Conservation (phyloP, 225 moss, liverwort and hornwort genomes). For the Pseudoscleropodium purum region DNA sequence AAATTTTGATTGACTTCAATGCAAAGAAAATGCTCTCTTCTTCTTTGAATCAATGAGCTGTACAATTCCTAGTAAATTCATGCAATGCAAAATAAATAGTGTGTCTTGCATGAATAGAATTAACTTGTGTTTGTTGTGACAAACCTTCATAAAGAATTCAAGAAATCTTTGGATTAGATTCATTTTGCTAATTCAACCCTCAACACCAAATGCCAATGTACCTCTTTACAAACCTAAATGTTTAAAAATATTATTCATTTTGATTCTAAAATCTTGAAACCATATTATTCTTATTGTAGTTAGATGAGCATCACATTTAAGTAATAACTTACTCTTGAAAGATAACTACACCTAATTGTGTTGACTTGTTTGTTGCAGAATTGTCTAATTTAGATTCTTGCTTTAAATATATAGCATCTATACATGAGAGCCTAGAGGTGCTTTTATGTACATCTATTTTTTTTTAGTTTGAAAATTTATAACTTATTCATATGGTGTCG, state of each 20-base stretch:
- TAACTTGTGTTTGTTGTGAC: not conserved
- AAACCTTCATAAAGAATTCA: not conserved
- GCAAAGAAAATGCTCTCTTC: not conserved
- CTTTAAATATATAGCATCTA: not conserved
- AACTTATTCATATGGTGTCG: not conserved
- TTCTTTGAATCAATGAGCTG: not conserved
- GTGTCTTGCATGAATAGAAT: fast-evolving
- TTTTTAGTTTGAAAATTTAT: not conserved
- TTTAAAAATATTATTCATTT: not conserved
- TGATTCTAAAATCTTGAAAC: not conserved
- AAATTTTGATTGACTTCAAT: not conserved
- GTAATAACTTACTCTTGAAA: not conserved
- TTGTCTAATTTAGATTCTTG: not conserved
- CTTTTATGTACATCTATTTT: not conserved
- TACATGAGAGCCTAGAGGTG: not conserved
- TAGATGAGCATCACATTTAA: not conserved
- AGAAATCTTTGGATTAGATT: not conserved
- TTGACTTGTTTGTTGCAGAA: not conserved
- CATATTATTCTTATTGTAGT: too few species aligned
- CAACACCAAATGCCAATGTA: too few species aligned
- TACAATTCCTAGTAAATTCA: not conserved
- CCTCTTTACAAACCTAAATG: not conserved
- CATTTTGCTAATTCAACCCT: not conserved
- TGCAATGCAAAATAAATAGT: not conserved
- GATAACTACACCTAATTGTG: not conserved